Percentiles rank a stretch among this genome's conserved stretches.
Conservation (phyloP, 1,284 basidiomycete species). For the Veloporphyrellus conicus region DNA sequence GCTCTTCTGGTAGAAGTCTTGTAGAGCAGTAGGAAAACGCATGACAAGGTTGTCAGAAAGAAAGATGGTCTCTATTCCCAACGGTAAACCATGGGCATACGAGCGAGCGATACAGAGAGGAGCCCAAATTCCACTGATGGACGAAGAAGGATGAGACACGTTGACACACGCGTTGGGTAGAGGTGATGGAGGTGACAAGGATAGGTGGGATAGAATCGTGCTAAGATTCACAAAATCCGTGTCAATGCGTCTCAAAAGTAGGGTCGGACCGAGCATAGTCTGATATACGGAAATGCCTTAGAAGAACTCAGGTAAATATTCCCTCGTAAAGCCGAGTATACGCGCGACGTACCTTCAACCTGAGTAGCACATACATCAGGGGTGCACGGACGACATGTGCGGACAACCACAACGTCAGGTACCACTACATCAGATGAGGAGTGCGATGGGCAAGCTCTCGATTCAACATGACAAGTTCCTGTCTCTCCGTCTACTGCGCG, state of each 20-base stretch:
- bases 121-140: slow-evolving; percentile 61
- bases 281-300: slow-evolving; percentile 68
- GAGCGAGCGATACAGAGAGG: slow-evolving; percentile 54
- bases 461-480: slow-evolving; percentile 5
- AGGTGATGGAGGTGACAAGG: slow-evolving; percentile 35
- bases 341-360: slow-evolving; percentile 54
- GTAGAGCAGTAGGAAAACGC: slow-evolving; percentile 54
- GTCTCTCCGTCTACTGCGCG: slow-evolving; percentile 5
- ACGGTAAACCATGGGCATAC: slow-evolving; percentile 31
- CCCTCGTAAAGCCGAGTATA: neutral
- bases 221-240: slow-evolving; percentile 70
- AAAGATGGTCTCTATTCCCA: slow-evolving; percentile 45
- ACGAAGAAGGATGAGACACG: slow-evolving; percentile 41
- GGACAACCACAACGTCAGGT: slow-evolving; percentile 41
- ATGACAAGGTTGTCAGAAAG: slow-evolving; percentile 56
- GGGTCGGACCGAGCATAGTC: slow-evolving; percentile 49
- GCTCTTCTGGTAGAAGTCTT: slow-evolving; percentile 49
- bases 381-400: slow-evolving; percentile 55
- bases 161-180: slow-evolving; percentile 23
- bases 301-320: slow-evolving; percentile 10
- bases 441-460: neutral
- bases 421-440: slow-evolving; percentile 4
- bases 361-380: slow-evolving; percentile 61
- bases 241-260: slow-evolving; percentile 63
- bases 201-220: slow-evolving; percentile 45